Percentiles rank a stretch among this genome's conserved stretches.
These are phyloP conservation scores for Calonectria honghensis DNA, from an alignment of 2,329 filamentous ascomycete genomes.

Conservation along the genomic window DNA sequence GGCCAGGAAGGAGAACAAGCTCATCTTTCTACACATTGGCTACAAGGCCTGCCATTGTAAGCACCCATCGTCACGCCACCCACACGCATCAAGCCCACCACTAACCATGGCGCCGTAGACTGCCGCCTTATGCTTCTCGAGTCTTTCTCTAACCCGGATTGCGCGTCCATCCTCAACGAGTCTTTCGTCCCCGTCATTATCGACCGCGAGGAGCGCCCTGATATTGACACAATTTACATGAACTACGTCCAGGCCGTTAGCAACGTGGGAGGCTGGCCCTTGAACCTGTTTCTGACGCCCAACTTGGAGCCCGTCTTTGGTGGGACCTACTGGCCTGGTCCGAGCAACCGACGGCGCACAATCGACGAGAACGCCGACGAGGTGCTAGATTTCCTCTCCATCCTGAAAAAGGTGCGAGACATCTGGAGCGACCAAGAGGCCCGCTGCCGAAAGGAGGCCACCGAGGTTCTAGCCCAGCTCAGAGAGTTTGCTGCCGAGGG, in stretches of 20 bases:
- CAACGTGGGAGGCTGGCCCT: conserved; percentile 92
- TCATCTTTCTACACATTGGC: conserved; percentile 95
- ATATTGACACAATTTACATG: conserved; percentile 98
- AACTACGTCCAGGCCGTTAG: conserved; percentile 97
- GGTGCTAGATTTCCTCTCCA: conserved; percentile 86
- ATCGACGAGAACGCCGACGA: conserved; percentile 69
- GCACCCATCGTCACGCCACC: conserved; percentile 59
- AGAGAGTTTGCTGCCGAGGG: conserved; percentile 93
- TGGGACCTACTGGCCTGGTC: conserved; percentile 95
- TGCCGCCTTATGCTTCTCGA: conserved; percentile 95
- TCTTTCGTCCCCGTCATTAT: conserved; percentile 94
- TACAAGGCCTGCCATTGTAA: conserved; percentile 96
- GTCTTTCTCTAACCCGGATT: conserved; percentile 88
- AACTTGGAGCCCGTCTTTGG: conserved; percentile 96
- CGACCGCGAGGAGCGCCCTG: conserved; percentile 94
- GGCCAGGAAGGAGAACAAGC: conserved; percentile 87
- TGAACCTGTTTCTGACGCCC: conserved; percentile 97
- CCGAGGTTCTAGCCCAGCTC: conserved; percentile 87
- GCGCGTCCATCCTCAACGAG: conserved; percentile 88
- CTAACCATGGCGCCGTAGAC: conserved; percentile 68
- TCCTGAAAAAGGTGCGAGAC: conserved; percentile 84
- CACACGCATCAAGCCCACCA: conserved; percentile 5
- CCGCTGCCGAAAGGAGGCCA: conserved; percentile 88
- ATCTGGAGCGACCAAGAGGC: conserved; percentile 89
- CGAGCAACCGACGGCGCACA: conserved; percentile 71